Conservation (phyloP, 2,329 filamentous ascomycete species). For the Sporothrix curviconia region DNA sequence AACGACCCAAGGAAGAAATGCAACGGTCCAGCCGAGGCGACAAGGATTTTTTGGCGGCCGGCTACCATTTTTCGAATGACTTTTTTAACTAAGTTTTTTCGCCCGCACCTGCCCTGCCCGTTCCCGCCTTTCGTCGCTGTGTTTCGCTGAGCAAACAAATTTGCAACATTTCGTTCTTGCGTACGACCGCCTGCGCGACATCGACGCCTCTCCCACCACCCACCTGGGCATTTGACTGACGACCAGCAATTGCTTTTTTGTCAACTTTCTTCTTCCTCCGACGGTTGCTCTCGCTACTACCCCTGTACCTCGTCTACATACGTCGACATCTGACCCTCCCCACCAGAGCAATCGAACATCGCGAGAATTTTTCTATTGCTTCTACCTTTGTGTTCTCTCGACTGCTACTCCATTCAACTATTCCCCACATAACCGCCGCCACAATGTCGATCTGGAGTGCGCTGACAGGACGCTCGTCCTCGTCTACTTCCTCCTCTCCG, state of each 20-base stretch:
- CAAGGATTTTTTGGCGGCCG: background rate
- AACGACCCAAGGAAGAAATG: slow-evolving; percentile 10
- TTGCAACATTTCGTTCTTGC: background rate
- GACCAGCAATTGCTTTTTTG: background rate
- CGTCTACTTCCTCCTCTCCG: background rate
- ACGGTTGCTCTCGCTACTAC: background rate
- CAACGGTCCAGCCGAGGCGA: slow-evolving; percentile 15
- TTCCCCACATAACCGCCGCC: background rate
- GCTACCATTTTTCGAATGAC: slow-evolving; percentile 10
- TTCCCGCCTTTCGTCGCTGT: too few species aligned
- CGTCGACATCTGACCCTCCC: slow-evolving; percentile 1
- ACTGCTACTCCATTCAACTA: too few species aligned
- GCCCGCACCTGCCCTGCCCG: background rate
- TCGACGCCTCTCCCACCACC: background rate
- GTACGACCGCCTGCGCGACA: slow-evolving; percentile 5
- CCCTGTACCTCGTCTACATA: background rate
- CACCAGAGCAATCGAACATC: too few species aligned
- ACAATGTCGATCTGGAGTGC: slow-evolving; percentile 54
- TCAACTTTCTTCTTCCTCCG: background rate
- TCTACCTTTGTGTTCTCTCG: background rate
- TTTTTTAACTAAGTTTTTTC: slow-evolving; percentile 4
- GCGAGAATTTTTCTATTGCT: background rate
- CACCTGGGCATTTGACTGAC: background rate
- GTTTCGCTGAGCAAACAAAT: slow-evolving; percentile 6
- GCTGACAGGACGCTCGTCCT: slow-evolving; percentile 52